A percentile compares a stretch with the other conserved stretches of the same genome.
Evolutionary conservation across 768 basidiomycete genomes (phyloP).

Genomic region (Lentinus tigrinus): DNA sequence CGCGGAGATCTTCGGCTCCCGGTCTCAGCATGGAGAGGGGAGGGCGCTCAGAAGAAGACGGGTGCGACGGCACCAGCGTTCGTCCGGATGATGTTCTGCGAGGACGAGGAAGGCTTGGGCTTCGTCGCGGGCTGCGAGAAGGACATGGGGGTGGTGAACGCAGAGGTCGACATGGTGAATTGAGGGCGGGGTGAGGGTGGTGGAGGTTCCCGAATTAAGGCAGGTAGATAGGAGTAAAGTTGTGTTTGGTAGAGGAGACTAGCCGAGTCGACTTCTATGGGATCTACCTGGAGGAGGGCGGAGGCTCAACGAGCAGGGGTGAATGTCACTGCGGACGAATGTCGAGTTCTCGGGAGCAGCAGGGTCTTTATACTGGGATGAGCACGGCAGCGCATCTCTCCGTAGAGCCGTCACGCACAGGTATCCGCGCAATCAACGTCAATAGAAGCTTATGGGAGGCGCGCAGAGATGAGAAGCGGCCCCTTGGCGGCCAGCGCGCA

Average conservation of each 20-base stretch:
- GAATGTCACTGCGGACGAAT: slow-evolving; percentile 10
- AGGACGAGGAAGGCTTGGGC: slow-evolving; percentile 15
- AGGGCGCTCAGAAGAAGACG: slow-evolving; percentile 25
- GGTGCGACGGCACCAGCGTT: slow-evolving; percentile 22
- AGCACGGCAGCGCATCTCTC: slow-evolving; percentile 10
- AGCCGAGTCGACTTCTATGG: not conserved
- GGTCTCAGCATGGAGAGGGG: no score
- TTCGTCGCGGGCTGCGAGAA: slow-evolving; percentile 16
- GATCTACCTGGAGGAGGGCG: not conserved
- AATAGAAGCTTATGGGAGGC: slow-evolving; percentile 3
- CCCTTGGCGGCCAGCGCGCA: slow-evolving; percentile 4
- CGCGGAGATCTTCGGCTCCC: no score
- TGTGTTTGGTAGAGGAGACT: not conserved
- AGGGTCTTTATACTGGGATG: not conserved
- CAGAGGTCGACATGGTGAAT: slow-evolving; percentile 11
- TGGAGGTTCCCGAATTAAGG: not conserved
- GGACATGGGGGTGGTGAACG: slow-evolving; percentile 6
- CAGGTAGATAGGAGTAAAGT: not conserved
- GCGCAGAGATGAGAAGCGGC: slow-evolving; percentile 8
- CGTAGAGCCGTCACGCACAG: slow-evolving; percentile 12
- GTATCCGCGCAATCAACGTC: slow-evolving; percentile 18
- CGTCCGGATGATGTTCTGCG: slow-evolving; percentile 22
- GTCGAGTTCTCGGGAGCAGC: not conserved
- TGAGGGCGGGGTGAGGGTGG: not conserved
- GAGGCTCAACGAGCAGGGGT: not conserved